phyloP scores from a whole-genome alignment of 1,139 yeast genomes.

The Hyphopichia buzzinii region DNA sequence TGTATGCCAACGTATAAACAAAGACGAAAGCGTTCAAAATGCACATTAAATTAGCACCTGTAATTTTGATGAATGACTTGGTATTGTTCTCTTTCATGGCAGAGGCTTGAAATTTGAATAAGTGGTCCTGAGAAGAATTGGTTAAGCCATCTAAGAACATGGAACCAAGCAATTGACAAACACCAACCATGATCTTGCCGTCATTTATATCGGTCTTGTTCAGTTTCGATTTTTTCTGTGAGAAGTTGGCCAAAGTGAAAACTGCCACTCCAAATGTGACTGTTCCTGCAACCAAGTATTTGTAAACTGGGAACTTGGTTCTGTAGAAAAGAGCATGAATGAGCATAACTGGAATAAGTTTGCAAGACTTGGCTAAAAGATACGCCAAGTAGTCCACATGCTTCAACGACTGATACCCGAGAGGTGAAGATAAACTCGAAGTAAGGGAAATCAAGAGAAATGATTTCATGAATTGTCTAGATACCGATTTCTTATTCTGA shows the following conservation, averaged over 20 bases:
- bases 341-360: constrained; percentile 86
- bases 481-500: constrained; percentile 20
- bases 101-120: constrained; percentile 47
- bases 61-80: constrained; percentile 13
- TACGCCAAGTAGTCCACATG: constrained; percentile 86
- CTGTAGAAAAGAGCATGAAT: constrained; percentile 76
- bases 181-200: constrained; percentile 52
- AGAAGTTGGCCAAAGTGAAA: constrained; percentile 56
- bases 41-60: constrained; percentile 86
- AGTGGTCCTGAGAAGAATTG: constrained; percentile 87
- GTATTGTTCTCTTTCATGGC: constrained; percentile 6
- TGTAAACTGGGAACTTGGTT: constrained; percentile 69
- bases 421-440: constrained; percentile 79
- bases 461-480: constrained; percentile 27
- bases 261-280: constrained; percentile 81
- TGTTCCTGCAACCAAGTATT: constrained; percentile 69
- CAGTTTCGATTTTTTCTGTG: constrained; percentile 15
- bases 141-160: constrained; percentile 87
- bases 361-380: constrained; percentile 88
- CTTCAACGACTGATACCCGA: constrained; percentile 69
- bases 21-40: constrained; percentile 64
- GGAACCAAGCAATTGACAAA: constrained; percentile 56
- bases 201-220: constrained; percentile 29
- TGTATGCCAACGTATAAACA: constrained; percentile 37
- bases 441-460: constrained; percentile 69